These are phyloP conservation scores for Hordeum vulgare DNA, from an alignment of 176 grass and related monocot species.

Conservation along the genomic window DNA sequence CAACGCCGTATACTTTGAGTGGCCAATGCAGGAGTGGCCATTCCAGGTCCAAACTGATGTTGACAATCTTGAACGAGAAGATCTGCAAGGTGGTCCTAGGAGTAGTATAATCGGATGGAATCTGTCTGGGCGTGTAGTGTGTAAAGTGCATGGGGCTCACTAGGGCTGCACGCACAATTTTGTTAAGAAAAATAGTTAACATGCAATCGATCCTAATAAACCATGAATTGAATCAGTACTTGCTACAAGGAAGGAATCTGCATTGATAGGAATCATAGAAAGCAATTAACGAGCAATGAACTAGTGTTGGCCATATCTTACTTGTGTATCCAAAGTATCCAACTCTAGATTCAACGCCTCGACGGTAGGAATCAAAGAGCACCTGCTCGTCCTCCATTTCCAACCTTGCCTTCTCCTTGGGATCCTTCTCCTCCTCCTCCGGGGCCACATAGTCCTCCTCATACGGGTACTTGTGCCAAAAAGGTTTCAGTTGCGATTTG, in stretches of 20 bases:
- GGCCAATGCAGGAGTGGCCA: neutral
- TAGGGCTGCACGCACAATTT: neutral
- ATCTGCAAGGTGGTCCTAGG: neutral
- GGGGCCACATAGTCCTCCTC: neutral
- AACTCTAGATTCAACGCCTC: neutral
- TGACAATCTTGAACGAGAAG: neutral
- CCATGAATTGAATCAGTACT: neutral
- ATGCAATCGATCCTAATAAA: neutral
- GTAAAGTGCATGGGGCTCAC: neutral
- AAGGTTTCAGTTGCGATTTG: neutral
- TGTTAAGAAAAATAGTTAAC: neutral
- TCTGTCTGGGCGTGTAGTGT: neutral
- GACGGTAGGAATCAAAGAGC: neutral
- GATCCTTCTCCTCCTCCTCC: neutral
- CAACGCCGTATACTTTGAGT: neutral
- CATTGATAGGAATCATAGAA: no score
- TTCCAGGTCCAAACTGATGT: neutral
- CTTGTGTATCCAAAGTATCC: neutral
- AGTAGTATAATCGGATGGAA: neutral
- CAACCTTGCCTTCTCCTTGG: neutral
- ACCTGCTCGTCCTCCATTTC: neutral
- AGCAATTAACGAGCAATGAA: no score
- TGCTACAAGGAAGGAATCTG: neutral
- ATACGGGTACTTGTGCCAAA: neutral
- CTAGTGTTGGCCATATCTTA: neutral